These are phyloP conservation scores for Suhomyces faveliae DNA, from an alignment of 805 yeast species.

Conservation along the genomic window DNA sequence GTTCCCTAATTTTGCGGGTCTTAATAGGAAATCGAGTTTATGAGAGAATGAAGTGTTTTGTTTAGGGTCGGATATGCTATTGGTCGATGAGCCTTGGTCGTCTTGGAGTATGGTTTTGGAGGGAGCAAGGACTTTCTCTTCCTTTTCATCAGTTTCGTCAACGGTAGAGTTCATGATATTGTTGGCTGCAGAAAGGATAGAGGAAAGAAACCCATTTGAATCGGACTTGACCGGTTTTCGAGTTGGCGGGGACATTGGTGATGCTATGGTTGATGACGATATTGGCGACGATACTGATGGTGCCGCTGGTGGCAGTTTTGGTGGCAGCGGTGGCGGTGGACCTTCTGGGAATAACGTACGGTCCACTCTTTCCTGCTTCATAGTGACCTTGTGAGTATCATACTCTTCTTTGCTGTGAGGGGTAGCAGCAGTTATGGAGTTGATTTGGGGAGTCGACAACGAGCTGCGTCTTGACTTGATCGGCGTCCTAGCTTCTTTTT, in stretches of 20 bases:
- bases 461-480: neutral
- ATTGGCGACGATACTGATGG: no score
- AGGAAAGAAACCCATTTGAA: constrained; percentile 39
- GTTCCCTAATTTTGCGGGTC: constrained; percentile 15
- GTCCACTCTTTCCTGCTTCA: constrained; percentile 2
- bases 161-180: constrained; percentile 18
- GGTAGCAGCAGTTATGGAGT: neutral
- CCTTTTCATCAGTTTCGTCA: constrained; percentile 10
- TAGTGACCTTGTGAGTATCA: constrained; percentile 2
- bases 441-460: neutral
- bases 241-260: no score
- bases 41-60: constrained; percentile 14
- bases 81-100: neutral
- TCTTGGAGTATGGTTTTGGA: neutral
- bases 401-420: neutral
- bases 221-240: constrained; percentile 10
- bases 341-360: neutral
- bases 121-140: neutral
- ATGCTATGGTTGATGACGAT: no score
- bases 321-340: neutral
- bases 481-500: neutral
- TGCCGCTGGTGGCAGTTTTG: neutral
- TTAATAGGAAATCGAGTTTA: constrained; percentile 25
- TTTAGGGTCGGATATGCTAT: neutral
- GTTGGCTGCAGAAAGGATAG: constrained; percentile 48